Conservation (phyloP, 306 rosid genomes). For the Ochetophila trinervis region DNA sequence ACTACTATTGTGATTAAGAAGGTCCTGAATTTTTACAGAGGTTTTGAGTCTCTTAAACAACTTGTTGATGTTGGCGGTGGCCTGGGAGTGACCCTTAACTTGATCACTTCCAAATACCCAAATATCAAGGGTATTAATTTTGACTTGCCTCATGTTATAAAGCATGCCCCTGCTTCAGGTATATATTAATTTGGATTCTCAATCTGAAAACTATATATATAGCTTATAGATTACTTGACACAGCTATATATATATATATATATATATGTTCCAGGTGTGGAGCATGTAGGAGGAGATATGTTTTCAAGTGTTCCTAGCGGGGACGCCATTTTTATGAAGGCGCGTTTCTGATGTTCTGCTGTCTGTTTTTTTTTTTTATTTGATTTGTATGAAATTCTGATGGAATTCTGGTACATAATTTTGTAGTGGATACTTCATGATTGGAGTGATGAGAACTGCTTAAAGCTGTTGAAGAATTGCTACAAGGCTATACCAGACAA, state of each 20-base stretch:
- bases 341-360: neutral
- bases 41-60: constrained; percentile 34
- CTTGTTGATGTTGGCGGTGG: constrained; percentile 70
- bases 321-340: constrained; percentile 35
- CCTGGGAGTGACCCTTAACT: constrained; percentile 37
- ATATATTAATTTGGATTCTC: neutral
- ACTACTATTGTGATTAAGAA: constrained; percentile 34
- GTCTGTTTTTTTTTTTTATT: no score
- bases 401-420: no score
- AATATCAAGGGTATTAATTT: constrained; percentile 42
- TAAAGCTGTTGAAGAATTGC: constrained; percentile 31
- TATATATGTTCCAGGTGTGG: constrained; percentile 21
- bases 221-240: no score
- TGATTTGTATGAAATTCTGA: no score
- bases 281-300: constrained; percentile 36
- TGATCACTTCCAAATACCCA: constrained; percentile 52
- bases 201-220: neutral
- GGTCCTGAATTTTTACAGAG: constrained; percentile 39
- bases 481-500: constrained; percentile 21
- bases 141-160: constrained; percentile 44
- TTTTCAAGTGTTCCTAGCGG: constrained; percentile 24
- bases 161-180: constrained; percentile 47
- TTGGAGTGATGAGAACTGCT: constrained; percentile 34
- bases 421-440: constrained; percentile 34
- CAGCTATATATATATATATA: no score